Evolutionary conservation across 2,329 filamentous ascomycete genomes (phyloP), one percentile per base, ranked within the genome.

Genomic region (Alternaria tenuissima): DNA sequence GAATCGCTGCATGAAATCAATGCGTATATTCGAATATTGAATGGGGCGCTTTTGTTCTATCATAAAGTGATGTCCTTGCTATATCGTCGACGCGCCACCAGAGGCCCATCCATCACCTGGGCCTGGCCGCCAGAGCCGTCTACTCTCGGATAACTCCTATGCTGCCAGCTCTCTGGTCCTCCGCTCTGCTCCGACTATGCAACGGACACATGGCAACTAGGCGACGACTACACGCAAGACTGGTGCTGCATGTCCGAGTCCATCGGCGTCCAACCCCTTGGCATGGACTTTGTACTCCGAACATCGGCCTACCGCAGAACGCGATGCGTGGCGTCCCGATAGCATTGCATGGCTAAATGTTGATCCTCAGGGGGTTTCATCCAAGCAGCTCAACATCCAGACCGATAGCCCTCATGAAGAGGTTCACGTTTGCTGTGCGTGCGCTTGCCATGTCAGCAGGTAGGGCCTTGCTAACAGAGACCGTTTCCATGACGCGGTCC

Each of bases 381-480:
- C 86, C 86, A 65, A 90, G 83, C 70, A 89, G 78, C 67, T 97
- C 95, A 52, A 99, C 95, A 82, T 99, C 95, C 76, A 99, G 85
- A n/a, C 95, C 95, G 79, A 99, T 97, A 57, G 94, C 95, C 74
- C 93, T 91, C 94, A 99, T 97, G 79, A 99, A 99, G 57, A 99
- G 82, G 77, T 99, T 99, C 68, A 99, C 95, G 75, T 97, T 97
- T 59, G 91, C 90, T 59, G 97, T 84, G 61, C 94, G 89, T 76
- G 92, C 89, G 61, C 88, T 88, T 12, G 91, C 89, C 88, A 98
- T 92, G 58, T 95, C 91, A 16, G 89, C 86, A 18, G 95, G 94
- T 34, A 99, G 84, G 1, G 92, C 94, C 85, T 97, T 97, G 72
- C 92, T 91, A 53, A 96, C 88, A 30, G 87, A 84, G 11, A 99